Base-by-base conservation (phyloP, 1,139 yeast genomes). In the Geotrichum siamense region DNA sequence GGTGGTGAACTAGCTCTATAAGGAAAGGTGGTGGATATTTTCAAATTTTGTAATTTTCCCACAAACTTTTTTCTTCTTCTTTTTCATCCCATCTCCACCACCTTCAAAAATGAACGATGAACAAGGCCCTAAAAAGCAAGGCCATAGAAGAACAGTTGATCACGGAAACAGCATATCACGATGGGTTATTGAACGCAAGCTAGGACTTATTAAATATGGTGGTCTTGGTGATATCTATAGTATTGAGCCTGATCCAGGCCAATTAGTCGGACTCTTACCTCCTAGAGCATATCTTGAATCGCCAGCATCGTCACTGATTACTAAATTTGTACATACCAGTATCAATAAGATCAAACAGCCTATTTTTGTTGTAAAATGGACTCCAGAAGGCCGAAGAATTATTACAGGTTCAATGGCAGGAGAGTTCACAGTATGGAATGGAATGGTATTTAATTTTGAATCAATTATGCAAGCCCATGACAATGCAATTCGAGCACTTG, bases 401-500 rank as follows among this genome's bases (percentile, higher is more conserved):
- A 71, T 91, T 41, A 94, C 94, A 5, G 95, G 95, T 0, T 79
- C 94, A 15, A 87, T 84, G 64, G 78, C 87, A 51, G 99, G 99
- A 27, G 99, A 91, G 60, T 89, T 91, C 63, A 89, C 98, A 5
- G 70, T 91, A 34, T 91, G 98, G 98, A 89, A 89, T 62, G 97
- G 97, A 12, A 76, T 84, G 74, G 82, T 95, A 5, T 91, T 91
- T 67, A 87, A 86, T 60, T 89, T 91, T 60, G 99, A 91, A 62
- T 85, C 96, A 41, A 87, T 93, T 54, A 91, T 89, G 93, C 98
- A 91, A 68, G 97, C 98, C 0, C 98, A 93, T 64, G 98, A 93
- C 61, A 74, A 82, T 50, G 89, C 96, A 0, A 82, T 91, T 27
- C 73, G 91, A 25, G 72, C 93, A 0, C 68, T 86, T 59, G 75